Evolutionary conservation across 257 asterid genomes (phyloP), one percentile per base, ranked within the genome.

Genomic region (Capsicum baccatum): DNA sequence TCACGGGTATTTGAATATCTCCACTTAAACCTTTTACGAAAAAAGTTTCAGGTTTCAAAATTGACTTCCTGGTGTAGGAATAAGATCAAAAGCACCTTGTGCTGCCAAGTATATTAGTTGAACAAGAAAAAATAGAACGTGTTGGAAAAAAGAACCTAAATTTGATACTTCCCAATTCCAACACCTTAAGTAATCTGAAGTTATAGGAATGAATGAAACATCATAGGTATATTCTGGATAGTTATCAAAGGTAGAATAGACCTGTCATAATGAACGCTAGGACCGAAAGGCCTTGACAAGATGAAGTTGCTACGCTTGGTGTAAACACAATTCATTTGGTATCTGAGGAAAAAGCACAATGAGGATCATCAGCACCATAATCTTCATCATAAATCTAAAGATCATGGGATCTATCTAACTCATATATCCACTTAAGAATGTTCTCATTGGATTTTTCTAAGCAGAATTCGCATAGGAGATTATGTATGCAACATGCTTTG

Each of bases 121-220:
- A 42, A 67, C 48, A 11, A 83, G 39, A 6, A 48, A 47, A 39
- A 19, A 60, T 2, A 74, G 6, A 39, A 42, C 37, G 14, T 1
- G 11, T 1, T 10, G 80, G 13, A 8, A 44, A 35, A 16, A 13
- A 6, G 21, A 11, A 14, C 16, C 26, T 16, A 83, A 26, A 9
- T 8, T 8, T 39, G 15, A 52, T 15, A 8, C 13, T 17, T 5
- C 9, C 12, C 71, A 69, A 56, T 42, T 48, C 67, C 16, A 85
- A 47, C 44, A 69, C 87, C 54, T 64, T 85, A 0, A 85, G 83
- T 26, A 85, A 82, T 69, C 62, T 81, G 44, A 85, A 69, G 6
- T 14, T 11, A 4, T 8, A 6, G n/a, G 48, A 35, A n/a, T 21
- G 21, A 48, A 67, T 67, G 47, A 67, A 17, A 57, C 17, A 33